Conservation (phyloP, 768 basidiomycete genomes). For the Tricholoma furcatifolium region DNA sequence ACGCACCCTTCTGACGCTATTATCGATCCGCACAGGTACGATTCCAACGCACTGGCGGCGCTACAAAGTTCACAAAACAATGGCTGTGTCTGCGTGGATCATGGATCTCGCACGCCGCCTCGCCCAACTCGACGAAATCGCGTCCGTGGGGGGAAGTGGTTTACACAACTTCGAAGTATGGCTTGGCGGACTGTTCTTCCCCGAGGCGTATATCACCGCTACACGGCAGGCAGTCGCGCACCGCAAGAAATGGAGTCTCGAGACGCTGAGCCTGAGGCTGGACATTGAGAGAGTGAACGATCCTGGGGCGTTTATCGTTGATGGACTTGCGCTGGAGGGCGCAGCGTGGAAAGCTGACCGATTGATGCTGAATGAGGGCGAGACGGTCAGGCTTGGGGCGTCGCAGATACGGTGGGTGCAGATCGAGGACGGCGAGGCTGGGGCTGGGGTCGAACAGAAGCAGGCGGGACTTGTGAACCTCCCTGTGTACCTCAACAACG, state of each 20-base stretch:
- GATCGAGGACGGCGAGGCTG: slow-evolving; percentile 31
- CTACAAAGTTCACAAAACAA: slow-evolving; percentile 83
- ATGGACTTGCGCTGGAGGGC: slow-evolving; percentile 87
- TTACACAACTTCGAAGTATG: slow-evolving; percentile 77
- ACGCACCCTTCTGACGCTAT: not conserved
- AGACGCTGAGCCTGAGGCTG: slow-evolving; percentile 77
- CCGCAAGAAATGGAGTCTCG: slow-evolving; percentile 87
- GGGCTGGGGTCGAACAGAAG: slow-evolving; percentile 29
- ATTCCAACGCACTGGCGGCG: slow-evolving; percentile 86
- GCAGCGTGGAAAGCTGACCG: slow-evolving; percentile 71
- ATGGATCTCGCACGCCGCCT: slow-evolving; percentile 78
- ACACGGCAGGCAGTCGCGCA: slow-evolving; percentile 96
- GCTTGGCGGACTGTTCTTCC: slow-evolving; percentile 95
- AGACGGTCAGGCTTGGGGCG: slow-evolving; percentile 71
- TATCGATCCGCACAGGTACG: slow-evolving; percentile 51
- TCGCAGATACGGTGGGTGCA: slow-evolving; percentile 91
- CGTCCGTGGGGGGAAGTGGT: slow-evolving; percentile 47
- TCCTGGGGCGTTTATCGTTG: slow-evolving; percentile 79
- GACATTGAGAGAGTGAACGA: slow-evolving; percentile 82
- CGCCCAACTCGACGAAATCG: slow-evolving; percentile 77
- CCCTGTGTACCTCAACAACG: slow-evolving; percentile 90
- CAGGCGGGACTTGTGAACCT: slow-evolving; percentile 61
- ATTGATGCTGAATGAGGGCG: slow-evolving; percentile 83
- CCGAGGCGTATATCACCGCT: slow-evolving; percentile 94
- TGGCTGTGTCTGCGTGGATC: slow-evolving; percentile 86